Evolutionary conservation across 208 protist species (phyloP).

Genomic region (Trypanosoma scelopori): DNA sequence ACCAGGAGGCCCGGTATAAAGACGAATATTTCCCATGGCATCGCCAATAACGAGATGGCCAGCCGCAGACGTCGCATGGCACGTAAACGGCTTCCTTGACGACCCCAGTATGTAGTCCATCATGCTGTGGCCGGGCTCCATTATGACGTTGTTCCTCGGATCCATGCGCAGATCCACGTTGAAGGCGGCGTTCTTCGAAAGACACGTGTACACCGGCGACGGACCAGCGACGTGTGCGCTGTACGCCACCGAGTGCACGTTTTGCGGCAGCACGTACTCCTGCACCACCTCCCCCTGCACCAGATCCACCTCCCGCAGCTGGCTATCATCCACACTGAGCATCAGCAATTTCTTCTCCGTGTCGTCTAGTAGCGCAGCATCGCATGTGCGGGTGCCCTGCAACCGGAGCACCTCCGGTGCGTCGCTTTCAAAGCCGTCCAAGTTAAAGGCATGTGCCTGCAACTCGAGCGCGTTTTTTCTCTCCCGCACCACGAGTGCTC

Average conservation of each 20-base stretch:
- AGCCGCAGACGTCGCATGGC: conserved; percentile 52
- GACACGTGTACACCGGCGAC: conserved; percentile 52
- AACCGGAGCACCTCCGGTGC: conserved; percentile 29
- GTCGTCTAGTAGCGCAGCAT: conserved; percentile 45
- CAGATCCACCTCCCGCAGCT: conserved; percentile 49
- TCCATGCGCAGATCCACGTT: conserved; percentile 70
- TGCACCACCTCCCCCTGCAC: conserved; percentile 47
- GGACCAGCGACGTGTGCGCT: conserved; percentile 40
- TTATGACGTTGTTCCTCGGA: conserved; percentile 40
- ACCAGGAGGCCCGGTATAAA: conserved; percentile 62
- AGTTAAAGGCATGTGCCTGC: conserved; percentile 29
- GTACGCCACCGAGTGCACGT: conserved; percentile 37
- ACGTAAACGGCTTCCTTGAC: conserved; percentile 42
- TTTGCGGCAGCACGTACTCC: conserved; percentile 38
- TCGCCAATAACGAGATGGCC: conserved; percentile 66
- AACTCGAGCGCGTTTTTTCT: conserved; percentile 13
- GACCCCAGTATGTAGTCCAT: conserved; percentile 40
- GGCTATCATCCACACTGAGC: conserved; percentile 34
- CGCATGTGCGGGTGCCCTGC: conserved; percentile 27
- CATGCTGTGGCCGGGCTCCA: conserved; percentile 38
- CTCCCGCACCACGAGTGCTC: conserved; percentile 46
- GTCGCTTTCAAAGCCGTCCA: conserved; percentile 35
- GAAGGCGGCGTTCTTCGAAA: conserved; percentile 51
- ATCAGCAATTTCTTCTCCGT: conserved; percentile 47
- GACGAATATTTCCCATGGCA: conserved; percentile 46